A percentile compares a stretch with the other conserved stretches of the same genome.
phyloP scores from a whole-genome alignment of 176 grass and related monocot genomes.

The Ananas comosus region DNA sequence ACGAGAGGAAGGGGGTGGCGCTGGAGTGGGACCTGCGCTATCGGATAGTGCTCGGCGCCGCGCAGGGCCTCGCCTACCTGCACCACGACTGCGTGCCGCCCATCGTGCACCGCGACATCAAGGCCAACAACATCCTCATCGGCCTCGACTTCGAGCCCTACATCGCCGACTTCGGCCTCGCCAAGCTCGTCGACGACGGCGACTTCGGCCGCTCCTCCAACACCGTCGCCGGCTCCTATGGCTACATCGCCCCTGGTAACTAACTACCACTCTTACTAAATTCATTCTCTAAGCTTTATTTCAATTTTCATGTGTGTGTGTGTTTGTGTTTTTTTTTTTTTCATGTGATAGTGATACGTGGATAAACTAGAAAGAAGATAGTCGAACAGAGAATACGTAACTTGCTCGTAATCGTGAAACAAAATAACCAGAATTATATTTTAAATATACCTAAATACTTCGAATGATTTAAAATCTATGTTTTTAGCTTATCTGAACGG shows the following conservation, averaged over 20 bases:
- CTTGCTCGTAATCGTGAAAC: too few species aligned
- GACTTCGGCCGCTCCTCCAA: slow-evolving; percentile 71
- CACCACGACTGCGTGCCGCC: slow-evolving; percentile 93
- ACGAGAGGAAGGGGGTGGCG: slow-evolving; percentile 60
- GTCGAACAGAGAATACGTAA: too few species aligned
- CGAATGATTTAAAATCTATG: too few species aligned
- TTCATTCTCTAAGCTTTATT: too few species aligned
- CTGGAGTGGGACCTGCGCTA: slow-evolving; percentile 93
- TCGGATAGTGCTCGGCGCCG: slow-evolving; percentile 64
- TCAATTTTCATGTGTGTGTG: too few species aligned
- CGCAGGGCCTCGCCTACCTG: slow-evolving; percentile 84
- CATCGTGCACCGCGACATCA: slow-evolving; percentile 89
- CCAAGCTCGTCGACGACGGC: slow-evolving; percentile 83
- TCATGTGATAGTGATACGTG: too few species aligned
- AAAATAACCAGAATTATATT: too few species aligned
- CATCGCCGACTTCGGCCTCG: slow-evolving; percentile 94
- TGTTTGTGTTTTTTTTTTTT: too few species aligned
- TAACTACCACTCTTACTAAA: neutral
- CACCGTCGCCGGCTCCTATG: slow-evolving; percentile 92
- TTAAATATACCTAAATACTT: too few species aligned
- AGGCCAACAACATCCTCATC: slow-evolving; percentile 95
- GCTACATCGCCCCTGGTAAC: slow-evolving; percentile 86
- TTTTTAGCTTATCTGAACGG: too few species aligned
- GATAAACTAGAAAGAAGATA: too few species aligned
- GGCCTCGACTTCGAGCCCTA: slow-evolving; percentile 92